Base-by-base conservation (phyloP, 202 grass and related monocot genomes). In the Elaeis oleifera region DNA sequence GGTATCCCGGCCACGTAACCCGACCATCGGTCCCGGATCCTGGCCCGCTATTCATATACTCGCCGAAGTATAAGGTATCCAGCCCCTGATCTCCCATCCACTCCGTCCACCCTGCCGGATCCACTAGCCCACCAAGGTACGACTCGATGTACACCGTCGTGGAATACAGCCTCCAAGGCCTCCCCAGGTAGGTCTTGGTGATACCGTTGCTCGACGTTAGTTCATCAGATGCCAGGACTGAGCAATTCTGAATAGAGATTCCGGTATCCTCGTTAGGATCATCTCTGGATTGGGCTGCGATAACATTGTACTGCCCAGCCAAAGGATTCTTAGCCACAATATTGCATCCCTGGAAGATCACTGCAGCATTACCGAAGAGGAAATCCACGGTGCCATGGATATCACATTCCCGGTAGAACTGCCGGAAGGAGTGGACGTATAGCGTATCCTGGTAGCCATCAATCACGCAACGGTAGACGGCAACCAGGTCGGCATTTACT, bases 381-480 rank as follows among this genome's bases (percentile, higher is more conserved):
- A 79, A 65, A 68, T 97, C 92, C 3, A 97, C 71, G 5, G 92
- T 97, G 51, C 92, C 92, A 53, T 67, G 17, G 53, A 97, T 71
- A 65, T 74, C 58, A 60, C 88, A 97, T 65, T 97, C 88, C 59
- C 88, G 88, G 60, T 96, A 96, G 80, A 96, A 91, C 32, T 91
- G 92, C 0, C 92, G 81, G 76, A 91, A 89, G 3, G 92, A 97
- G 79, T 97, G 84, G 70, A 84, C 87, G 76, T 91, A 91, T 25
- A 97, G 88, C 5, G 77, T 67, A 74, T 97, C 92, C 71, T 97
- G 92, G 82, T 89, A 69, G 0, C 58, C 81, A 16, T 83, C 82
- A 7, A 97, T 70, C 51, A 51, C 80, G 76, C 92, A 97, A 1
- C 71, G 84, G 71, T 84, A 97, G 3, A 79, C 27, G 6, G 92